Evolutionary conservation across 805 yeast species (phyloP).

Genomic region (Wickerhamiella slavikovae): DNA sequence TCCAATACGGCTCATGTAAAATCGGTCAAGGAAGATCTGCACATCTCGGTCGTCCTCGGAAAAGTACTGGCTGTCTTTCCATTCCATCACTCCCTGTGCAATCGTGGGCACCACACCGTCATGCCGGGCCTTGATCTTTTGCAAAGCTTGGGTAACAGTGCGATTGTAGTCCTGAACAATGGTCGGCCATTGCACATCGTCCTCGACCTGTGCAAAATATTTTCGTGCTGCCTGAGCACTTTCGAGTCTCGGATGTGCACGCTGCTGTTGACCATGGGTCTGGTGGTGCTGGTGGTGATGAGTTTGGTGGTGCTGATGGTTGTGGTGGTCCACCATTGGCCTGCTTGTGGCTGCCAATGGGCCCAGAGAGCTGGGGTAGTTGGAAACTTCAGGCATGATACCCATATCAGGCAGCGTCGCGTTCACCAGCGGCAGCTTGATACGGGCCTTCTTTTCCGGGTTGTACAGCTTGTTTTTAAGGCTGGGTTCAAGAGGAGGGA

Average conservation of each 20-base stretch:
- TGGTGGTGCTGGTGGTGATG: too few species aligned
- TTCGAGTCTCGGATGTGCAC: too few species aligned
- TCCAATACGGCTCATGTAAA: conserved; percentile 80
- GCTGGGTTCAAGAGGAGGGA: conserved; percentile 30
- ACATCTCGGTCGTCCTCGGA: conserved; percentile 44
- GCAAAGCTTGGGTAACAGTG: conserved; percentile 40
- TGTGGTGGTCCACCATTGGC: conserved; percentile 4
- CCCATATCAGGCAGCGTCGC: conserved; percentile 13
- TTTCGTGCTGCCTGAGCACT: conserved; percentile 15
- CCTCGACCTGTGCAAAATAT: conserved; percentile 31
- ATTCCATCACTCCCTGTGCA: conserved; percentile 81
- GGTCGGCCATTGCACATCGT: conserved; percentile 44
- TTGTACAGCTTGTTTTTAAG: conserved; percentile 14
- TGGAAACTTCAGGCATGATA: conserved; percentile 15
- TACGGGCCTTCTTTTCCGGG: conserved; percentile 7
- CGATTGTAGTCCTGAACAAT: conserved; percentile 57
- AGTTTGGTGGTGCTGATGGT: conserved; percentile 1
- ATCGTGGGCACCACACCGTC: conserved; percentile 86
- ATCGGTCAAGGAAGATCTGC: conserved; percentile 65
- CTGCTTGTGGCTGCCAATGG: too few species aligned
- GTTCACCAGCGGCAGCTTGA: conserved; percentile 7
- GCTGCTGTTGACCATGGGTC: too few species aligned
- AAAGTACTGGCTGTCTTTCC: conserved; percentile 39
- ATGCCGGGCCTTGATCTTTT: conserved; percentile 60
- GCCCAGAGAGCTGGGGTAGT: conserved; percentile 4